Evolutionary conservation across 495 filamentous ascomycete genomes (phyloP), one percentile per base, ranked within the genome.

Genomic region (Xylaria palmicola): DNA sequence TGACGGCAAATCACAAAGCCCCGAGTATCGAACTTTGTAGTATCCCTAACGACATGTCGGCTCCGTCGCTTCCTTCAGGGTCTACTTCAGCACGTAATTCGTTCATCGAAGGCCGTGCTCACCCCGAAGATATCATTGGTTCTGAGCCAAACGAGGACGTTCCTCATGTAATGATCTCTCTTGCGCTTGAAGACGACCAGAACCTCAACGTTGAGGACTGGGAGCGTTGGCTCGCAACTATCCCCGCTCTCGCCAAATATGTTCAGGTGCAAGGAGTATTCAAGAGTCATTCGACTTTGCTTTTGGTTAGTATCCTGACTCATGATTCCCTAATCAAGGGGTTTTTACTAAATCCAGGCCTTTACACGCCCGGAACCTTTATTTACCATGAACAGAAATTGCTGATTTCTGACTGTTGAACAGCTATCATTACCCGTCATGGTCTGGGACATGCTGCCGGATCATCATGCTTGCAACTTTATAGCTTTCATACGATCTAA

Each of bases 221-320:
- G 79, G 72, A 79, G 45, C 65, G 75, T 9, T 83, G 79, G 79
- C 69, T 84, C 53, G 66, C 70, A 6, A 67, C 53, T 19, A 73
- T 80, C 40, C 81, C 81, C 6, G 78, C 76, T 9, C 61, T 83
- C 12, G 79, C 79, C 32, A 78, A 78, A 51, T 78, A 80, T 59
- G 80, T 77, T 32, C 75, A 79, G 56, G 75, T 83, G 5, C 78
- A 84, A 66, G 80, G 80, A 22, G 73, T 81, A 2, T 84, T 80
- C 62, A 78, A 79, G 58, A 82, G 80, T 44, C 74, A 83, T 59
- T 84, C 81, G 13, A 81, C 75, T 0, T 56, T 84, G 32, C 62
- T 82, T 13, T 58, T 83, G 13, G 56, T 83, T 0, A n/a, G n/a
- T n/a, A n/a, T n/a, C n/a, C n/a, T n/a, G n/a, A n/a, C n/a, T n/a